Base-by-base conservation (phyloP, 352 stramenopile genomes). In the Globisporangium megalacanthum region DNA sequence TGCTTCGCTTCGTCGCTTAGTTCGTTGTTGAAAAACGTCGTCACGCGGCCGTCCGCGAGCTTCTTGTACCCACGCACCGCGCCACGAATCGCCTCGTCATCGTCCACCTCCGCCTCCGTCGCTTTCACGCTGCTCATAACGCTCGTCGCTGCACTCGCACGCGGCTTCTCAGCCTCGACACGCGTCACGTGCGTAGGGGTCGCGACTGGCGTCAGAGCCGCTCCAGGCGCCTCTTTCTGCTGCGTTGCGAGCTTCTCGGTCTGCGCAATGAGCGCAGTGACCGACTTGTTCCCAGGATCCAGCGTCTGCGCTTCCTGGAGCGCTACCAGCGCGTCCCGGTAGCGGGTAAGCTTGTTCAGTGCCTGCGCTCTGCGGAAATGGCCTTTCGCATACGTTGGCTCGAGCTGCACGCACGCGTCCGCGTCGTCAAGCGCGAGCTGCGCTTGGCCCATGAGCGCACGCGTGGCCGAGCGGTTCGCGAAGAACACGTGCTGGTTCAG, bases 1-100 rank as follows among this genome's bases (percentile, higher is more conserved):
- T 83, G 75, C 65, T 98, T 98, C n/a, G 90, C 92, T 61, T 99
- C 92, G 52, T 98, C 96, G 22, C 88, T 96, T 15, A 99, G 82
- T 65, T 99, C 97, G 65, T 98, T 97, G 85, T 99, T 97, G 73
- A 99, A 99, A 61, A 98, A 99, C 17, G 95, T 98, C 49, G 97
- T 99, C 60, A 97, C 97, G 58, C 97, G 96, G 31, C 97, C 97
- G 64, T 98, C 93, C n/a, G 83, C 79, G 31, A 96, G 89, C 70
- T 96, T 98, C 76, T 98, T 98, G 81, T 99, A 99, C 14, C 95
- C 95, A 35, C 94, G 76, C 46, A 98, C 72, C 11, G 85, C 63
- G 45, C 74, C 73, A 7, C 66, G 66, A 17, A 89, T 72, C 14
- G 88, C 64, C 15, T 92, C 75, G 22, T 95, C 86, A 1, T 93